These are phyloP conservation scores for Arthrobotrys pseudoclavata DNA, from an alignment of 2,329 filamentous ascomycete genomes.

Conservation along the genomic window DNA sequence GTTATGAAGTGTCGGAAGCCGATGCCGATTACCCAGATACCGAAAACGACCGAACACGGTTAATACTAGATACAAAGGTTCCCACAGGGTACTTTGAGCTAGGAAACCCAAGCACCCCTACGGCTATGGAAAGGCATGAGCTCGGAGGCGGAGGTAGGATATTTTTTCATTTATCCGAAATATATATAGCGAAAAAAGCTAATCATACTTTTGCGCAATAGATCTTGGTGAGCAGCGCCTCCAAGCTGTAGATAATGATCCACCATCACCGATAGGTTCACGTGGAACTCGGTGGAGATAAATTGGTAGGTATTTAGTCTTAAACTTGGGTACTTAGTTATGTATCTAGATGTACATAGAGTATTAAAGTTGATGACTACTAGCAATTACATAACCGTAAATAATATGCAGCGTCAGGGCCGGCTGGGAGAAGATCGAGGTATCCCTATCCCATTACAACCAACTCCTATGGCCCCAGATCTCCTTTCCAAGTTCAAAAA, in stretches of 20 bases:
- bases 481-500: slow-evolving; percentile 16
- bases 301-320: neutral
- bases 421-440: neutral
- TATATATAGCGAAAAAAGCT: neutral
- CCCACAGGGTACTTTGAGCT: slow-evolving; percentile 51
- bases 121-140: slow-evolving; percentile 38
- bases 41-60: slow-evolving; percentile 45
- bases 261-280: slow-evolving; percentile 20
- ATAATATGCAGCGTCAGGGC: neutral
- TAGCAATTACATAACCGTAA: neutral
- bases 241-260: slow-evolving; percentile 13
- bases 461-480: neutral
- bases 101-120: slow-evolving; percentile 43
- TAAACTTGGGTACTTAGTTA: neutral
- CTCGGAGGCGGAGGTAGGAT: slow-evolving; percentile 35
- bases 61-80: slow-evolving; percentile 36
- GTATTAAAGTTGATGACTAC: neutral
- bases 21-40: slow-evolving; percentile 35
- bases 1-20: slow-evolving; percentile 43
- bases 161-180: neutral
- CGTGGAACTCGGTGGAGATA: slow-evolving; percentile 32
- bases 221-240: slow-evolving; percentile 40
- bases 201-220: neutral
- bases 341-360: neutral
- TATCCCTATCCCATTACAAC: neutral